Conservation (phyloP, 768 basidiomycete genomes). For the Leccinum subgranulosum region DNA sequence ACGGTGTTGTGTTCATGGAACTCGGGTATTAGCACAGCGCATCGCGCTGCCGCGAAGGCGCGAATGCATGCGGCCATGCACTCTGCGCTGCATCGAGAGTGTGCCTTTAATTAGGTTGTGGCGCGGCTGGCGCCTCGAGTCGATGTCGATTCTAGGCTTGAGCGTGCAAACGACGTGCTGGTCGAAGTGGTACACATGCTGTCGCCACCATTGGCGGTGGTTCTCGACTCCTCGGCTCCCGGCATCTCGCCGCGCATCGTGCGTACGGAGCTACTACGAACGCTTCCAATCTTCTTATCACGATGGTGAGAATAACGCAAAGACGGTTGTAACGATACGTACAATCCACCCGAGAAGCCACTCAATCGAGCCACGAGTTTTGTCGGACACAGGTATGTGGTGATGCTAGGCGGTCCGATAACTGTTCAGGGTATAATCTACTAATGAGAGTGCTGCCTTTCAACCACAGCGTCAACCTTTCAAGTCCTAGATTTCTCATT, state of each 20-base stretch:
- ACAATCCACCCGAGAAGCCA: not conserved
- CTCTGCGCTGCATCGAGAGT: not conserved
- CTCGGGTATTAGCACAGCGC: not conserved
- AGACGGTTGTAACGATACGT: not conserved
- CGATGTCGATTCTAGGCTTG: not conserved
- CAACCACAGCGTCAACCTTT: not conserved
- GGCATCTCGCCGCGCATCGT: not conserved
- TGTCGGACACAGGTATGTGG: not conserved
- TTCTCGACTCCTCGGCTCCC: not conserved
- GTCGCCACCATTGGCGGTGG: not conserved
- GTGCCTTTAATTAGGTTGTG: not conserved
- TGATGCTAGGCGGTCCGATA: too few species aligned
- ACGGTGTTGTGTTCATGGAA: not conserved
- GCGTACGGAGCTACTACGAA: not conserved
- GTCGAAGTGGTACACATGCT: not conserved
- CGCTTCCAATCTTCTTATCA: not conserved
- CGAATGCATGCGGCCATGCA: not conserved
- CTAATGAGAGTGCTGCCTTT: not conserved
- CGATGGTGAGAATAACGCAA: not conserved
- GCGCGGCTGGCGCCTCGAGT: too few species aligned
- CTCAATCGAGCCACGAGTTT: not conserved
- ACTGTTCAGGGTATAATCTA: not conserved
- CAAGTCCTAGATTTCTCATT: not conserved
- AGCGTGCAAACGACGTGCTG: not conserved
- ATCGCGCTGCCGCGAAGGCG: not conserved